Evolutionary conservation across 2,329 filamentous ascomycete genomes (phyloP).

Genomic region (Fusarium nisikadoi): DNA sequence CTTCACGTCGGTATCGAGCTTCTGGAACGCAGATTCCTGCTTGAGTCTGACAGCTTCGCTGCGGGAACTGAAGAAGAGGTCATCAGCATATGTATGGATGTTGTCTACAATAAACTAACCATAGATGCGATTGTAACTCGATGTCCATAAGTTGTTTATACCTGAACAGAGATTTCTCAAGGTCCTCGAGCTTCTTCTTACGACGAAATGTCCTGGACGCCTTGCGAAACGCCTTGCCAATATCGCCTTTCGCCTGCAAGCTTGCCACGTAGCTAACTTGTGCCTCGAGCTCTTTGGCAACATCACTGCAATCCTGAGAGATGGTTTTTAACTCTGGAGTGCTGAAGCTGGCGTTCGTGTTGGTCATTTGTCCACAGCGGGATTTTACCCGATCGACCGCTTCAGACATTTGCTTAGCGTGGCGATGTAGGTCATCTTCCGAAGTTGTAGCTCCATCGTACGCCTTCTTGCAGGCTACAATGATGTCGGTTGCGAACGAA

Average conservation of each 20-base stretch:
- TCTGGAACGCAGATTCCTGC: fast-evolving
- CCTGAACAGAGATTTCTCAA: background rate
- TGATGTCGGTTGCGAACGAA: background rate
- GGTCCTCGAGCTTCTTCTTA: background rate
- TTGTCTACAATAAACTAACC: background rate
- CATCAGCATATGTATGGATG: too few relatives aligned
- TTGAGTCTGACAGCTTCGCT: background rate
- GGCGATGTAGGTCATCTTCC: background rate
- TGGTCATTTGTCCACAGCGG: too few relatives aligned
- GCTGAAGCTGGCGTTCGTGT: too few relatives aligned
- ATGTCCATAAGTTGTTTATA: background rate
- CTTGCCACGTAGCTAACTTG: background rate
- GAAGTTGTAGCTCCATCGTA: constrained; percentile 6
- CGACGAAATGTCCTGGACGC: background rate
- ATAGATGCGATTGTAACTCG: background rate
- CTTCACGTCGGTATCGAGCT: background rate
- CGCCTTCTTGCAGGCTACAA: background rate
- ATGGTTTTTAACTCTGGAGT: background rate
- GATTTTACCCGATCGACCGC: background rate
- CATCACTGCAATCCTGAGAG: background rate
- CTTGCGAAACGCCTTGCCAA: background rate
- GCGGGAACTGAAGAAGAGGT: background rate
- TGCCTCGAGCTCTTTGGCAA: fast-evolving
- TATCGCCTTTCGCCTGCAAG: background rate
- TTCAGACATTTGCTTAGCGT: background rate